These are phyloP conservation scores for Penicillium sp. DNA, from an alignment of 2,329 filamentous ascomycete species.

Conservation along the genomic window DNA sequence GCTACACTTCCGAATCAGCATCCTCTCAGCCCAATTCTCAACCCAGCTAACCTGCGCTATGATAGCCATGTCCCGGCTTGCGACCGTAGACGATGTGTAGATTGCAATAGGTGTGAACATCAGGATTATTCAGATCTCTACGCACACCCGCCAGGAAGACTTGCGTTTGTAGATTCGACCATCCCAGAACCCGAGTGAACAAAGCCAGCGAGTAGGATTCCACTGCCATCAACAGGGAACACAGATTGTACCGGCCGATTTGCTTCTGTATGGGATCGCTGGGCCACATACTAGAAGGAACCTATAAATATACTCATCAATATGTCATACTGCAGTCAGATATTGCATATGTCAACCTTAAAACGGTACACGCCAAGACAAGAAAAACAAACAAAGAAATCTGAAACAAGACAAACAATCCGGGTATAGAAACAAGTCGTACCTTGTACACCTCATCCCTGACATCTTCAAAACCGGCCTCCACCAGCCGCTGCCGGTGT, in stretches of 20 bases:
- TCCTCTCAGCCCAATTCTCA: constrained; percentile 25
- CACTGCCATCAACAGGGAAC: constrained; percentile 31
- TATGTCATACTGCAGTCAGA: background rate
- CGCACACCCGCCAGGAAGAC: constrained; percentile 40
- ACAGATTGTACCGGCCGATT: constrained; percentile 36
- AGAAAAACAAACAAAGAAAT: background rate
- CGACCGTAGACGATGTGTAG: constrained; percentile 34
- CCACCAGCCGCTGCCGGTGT: constrained; percentile 46
- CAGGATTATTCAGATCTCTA: constrained; percentile 37
- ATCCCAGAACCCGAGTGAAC: constrained; percentile 35
- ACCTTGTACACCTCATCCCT: constrained; percentile 48
- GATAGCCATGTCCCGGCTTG: constrained; percentile 32
- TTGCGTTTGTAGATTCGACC: constrained; percentile 39
- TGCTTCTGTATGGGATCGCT: constrained; percentile 47
- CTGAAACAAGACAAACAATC: background rate
- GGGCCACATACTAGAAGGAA: constrained; percentile 53
- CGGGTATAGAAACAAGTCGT: background rate
- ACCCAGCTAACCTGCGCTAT: constrained; percentile 7
- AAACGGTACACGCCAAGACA: background rate
- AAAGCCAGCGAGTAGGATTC: constrained; percentile 33
- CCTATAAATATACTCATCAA: constrained; percentile 20
- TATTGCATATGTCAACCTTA: background rate
- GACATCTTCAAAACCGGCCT: constrained; percentile 57
- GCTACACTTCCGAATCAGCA: background rate
- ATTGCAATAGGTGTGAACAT: constrained; percentile 38